Conservation (phyloP, 2,329 filamentous ascomycete genomes). For the Ophiocordyceps camponoti-saundersi region DNA sequence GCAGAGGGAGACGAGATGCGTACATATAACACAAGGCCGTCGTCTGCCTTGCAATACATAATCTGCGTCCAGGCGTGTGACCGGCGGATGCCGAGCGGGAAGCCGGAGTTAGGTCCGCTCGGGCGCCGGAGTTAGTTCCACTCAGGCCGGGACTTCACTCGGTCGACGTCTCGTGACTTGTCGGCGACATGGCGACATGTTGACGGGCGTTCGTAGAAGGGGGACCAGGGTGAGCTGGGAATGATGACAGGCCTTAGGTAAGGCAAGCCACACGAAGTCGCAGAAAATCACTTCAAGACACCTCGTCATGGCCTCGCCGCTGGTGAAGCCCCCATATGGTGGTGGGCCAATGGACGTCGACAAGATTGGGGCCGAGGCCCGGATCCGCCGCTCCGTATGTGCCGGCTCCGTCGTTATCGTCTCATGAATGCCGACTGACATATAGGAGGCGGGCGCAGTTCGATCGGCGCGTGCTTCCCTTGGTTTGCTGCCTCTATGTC, state of each 20-base stretch:
- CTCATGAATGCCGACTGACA: too few relatives aligned
- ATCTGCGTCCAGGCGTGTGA: not conserved
- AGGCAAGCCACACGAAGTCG: not conserved
- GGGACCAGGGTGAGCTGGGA: not conserved
- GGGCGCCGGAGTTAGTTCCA: too few relatives aligned
- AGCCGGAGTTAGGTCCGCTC: too few relatives aligned
- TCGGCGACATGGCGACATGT: not conserved
- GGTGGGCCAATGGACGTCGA: not conserved
- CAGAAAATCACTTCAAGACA: not conserved
- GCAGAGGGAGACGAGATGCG: not conserved
- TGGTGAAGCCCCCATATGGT: not conserved
- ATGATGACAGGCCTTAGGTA: not conserved
- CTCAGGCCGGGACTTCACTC: not conserved
- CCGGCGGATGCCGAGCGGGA: too few relatives aligned
- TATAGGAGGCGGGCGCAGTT: not conserved
- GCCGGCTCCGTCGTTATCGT: not conserved
- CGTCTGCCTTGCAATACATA: not conserved
- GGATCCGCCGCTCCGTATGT: constrained; percentile 1
- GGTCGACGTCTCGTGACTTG: not conserved
- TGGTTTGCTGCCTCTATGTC: constrained; percentile 2
- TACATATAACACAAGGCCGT: not conserved
- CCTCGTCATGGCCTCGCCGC: not conserved
- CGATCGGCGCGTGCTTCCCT: constrained; percentile 1
- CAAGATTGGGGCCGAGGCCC: not conserved
- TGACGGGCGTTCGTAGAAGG: not conserved